Evolutionary conservation across 306 rosid genomes (phyloP), one percentile per base, ranked within the genome.

Genomic region (Calophaca sinica): DNA sequence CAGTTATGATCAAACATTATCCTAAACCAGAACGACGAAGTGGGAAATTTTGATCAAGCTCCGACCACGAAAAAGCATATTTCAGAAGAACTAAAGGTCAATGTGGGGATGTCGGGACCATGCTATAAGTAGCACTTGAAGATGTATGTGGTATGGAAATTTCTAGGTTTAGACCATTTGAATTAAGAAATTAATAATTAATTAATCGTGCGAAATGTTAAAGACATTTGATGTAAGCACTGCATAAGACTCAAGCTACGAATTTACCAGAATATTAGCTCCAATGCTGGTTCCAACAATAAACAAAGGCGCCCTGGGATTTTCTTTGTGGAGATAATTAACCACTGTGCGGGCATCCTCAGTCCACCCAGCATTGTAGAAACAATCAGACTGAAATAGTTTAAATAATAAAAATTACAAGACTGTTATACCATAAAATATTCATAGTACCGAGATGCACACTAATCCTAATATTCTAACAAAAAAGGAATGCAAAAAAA

Each of bases 311-410:
- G 89, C 80, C 46, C 68, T 73, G 33, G 97, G 93, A 77, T 86
- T 76, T 76, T 88, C 88, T 51, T 80, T 66, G 86, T 94, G 97
- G 13, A 94, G 85, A 75, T 90, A 86, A 68, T 81, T 84, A 48
- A 88, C 79, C 15, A 94, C 87, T 14, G 86, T 81, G 48, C 96
- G 93, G 68, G 84, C 70, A 86, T 94, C 99, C 87, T 84, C 99
- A 14, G 99, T 94, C 99, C 99, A 94, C 69, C 96, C 99, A 81
- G 99, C 97, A 87, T 90, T 94, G 86, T 94, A 94, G 86, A 94
- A 88, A 81, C 91, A 86, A 79, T 94, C 99, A 15, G 99, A 94
- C 99, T 94, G 90, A 79, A 92, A 80, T 50, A 67, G 4, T 44
- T 83, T 60, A 13, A 65, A 85, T 68, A 41, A 70, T 77, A 74